Percentiles rank a stretch among this genome's conserved stretches.
Evolutionary conservation across 1,139 yeast genomes (phyloP).

Genomic region (Arxiozyma heterogenica): DNA sequence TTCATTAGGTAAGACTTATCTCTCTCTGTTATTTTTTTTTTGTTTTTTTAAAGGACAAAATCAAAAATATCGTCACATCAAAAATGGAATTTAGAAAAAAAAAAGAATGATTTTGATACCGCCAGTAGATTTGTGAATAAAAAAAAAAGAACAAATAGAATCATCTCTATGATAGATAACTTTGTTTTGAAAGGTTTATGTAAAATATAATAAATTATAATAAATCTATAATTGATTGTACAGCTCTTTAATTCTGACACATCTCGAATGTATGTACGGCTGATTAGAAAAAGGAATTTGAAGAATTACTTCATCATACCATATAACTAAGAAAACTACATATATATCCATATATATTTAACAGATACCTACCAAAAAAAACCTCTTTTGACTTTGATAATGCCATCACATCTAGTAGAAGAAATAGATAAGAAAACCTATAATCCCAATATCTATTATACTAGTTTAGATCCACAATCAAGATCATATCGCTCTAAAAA

Average conservation of each 20-base stretch:
- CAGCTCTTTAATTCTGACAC: background rate
- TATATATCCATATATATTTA: too few relatives aligned
- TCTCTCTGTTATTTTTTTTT: too few relatives aligned
- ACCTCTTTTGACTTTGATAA: background rate
- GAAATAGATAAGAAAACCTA: slow-evolving; percentile 29
- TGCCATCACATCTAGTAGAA: slow-evolving; percentile 17
- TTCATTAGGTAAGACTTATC: too few relatives aligned
- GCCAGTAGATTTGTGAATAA: background rate
- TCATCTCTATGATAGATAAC: background rate
- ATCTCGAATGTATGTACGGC: background rate
- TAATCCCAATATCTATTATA: slow-evolving; percentile 28
- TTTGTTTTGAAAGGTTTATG: background rate
- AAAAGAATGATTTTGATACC: background rate
- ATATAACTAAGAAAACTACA: background rate
- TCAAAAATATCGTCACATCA: background rate
- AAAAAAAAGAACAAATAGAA: background rate
- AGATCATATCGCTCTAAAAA: slow-evolving; percentile 12
- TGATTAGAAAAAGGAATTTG: background rate
- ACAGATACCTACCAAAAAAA: background rate
- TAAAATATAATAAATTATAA: too few relatives aligned
- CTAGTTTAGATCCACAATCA: slow-evolving; percentile 22
- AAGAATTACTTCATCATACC: background rate
- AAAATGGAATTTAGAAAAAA: too few relatives aligned
- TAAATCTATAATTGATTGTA: too few relatives aligned
- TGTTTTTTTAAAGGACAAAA: too few relatives aligned